Evolutionary conservation across 1,284 basidiomycete species (phyloP), one percentile per base, ranked within the genome.

Genomic region (Ustilago lituana): DNA sequence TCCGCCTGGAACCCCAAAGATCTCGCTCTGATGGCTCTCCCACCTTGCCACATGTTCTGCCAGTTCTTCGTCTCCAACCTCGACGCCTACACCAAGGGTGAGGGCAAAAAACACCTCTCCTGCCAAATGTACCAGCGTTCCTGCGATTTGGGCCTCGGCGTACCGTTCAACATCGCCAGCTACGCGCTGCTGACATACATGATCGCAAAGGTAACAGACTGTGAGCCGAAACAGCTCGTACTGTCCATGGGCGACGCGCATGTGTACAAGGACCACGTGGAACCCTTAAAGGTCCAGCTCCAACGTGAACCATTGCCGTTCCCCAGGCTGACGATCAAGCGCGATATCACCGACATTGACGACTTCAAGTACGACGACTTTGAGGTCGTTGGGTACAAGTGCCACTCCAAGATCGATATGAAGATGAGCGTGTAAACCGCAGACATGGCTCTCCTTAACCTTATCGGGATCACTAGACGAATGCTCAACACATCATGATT

Each of bases 111-210:
- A 20, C 68, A 72, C 24, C 75, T 98, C 32, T 93, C 91, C 14
- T 98, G 94, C 82, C 87, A 98, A 49, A 96, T 98, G 93, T 98
- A 91, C 85, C 95, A 98, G 82, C 91, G 96, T 38, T 97, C 94
- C 6, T 95, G 94, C 39, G 95, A 98, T 81, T 87, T 98, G 7
- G 95, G 95, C 0, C 90, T 98, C 33, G 95, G 95, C 39, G 76
- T 82, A 3, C 95, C 95, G 0, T 98, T 98, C 87, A 98, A 98
- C 84, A 98, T 98, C 83, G 95, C 95, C 9, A 95, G 93, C 1
- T 98, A 98, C 82, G 91, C 96, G 1, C 87, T 98, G 17, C 87
- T 98, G 51, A 96, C 94, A 0, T 93, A 97, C 84, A 95, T 98
- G 91, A 89, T 98, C 69, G 95, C 95, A 12, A 88, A 89, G 24